phyloP scores from a whole-genome alignment of 2,329 filamentous ascomycete genomes.

The Phialophora verrucosa region DNA sequence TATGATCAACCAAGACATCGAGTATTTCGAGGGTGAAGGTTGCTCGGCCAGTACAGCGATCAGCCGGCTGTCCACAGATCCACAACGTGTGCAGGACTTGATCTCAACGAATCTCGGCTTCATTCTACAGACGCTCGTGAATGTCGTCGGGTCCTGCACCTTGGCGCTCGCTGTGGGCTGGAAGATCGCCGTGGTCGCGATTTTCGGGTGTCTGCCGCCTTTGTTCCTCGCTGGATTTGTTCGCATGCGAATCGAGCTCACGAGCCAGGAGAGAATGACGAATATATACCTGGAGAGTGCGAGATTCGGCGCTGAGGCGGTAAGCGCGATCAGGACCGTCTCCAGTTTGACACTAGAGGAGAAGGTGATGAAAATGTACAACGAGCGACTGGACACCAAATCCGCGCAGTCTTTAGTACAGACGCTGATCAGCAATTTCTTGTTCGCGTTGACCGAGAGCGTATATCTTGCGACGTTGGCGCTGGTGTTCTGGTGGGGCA shows the following conservation, averaged over 20 bases:
- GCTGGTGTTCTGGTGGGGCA: slow-evolving; percentile 67
- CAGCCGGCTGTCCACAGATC: slow-evolving; percentile 78
- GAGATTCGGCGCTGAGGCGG: slow-evolving; percentile 74
- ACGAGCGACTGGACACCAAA: slow-evolving; percentile 53
- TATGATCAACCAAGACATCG: slow-evolving; percentile 83
- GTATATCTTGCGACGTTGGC: slow-evolving; percentile 67
- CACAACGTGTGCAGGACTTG: slow-evolving; percentile 72
- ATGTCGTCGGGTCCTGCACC: slow-evolving; percentile 71
- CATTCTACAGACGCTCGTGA: slow-evolving; percentile 76
- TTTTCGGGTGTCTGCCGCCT: neutral
- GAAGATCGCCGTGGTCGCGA: slow-evolving; percentile 71
- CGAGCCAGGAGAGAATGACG: slow-evolving; percentile 34
- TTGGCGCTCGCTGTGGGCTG: slow-evolving; percentile 73
- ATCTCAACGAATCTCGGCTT: slow-evolving; percentile 66
- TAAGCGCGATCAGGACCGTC: slow-evolving; percentile 75
- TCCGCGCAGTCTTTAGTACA: slow-evolving; percentile 45
- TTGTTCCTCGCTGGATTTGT: slow-evolving; percentile 42
- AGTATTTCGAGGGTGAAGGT: slow-evolving; percentile 79
- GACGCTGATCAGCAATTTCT: slow-evolving; percentile 62
- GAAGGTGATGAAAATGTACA: slow-evolving; percentile 45
- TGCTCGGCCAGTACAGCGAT: slow-evolving; percentile 81
- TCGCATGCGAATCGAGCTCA: slow-evolving; percentile 17
- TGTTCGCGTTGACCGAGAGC: slow-evolving; percentile 73
- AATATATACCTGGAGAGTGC: slow-evolving; percentile 62
- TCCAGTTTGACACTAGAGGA: slow-evolving; percentile 70